A percentile compares a stretch with the other conserved stretches of the same genome.
These are phyloP conservation scores for Saururus chinensis DNA, from an alignment of 164 flowering plant genomes.

Conservation along the genomic window DNA sequence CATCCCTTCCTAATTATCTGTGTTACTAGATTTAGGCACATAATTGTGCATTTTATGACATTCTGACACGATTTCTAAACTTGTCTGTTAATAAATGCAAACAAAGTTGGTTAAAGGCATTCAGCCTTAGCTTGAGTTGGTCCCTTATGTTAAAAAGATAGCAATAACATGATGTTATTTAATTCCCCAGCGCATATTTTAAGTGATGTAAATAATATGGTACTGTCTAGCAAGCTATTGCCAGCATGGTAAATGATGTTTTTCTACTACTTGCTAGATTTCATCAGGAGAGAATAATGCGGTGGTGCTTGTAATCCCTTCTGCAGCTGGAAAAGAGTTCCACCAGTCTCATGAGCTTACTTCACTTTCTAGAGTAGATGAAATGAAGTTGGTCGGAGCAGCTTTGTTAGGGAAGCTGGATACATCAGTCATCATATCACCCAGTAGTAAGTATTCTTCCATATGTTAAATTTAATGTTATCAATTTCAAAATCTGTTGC, in stretches of 20 bases:
- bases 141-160: too few relatives aligned
- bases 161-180: too few relatives aligned
- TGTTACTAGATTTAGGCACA: neutral
- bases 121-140: too few relatives aligned
- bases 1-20: conserved; percentile 1
- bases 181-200: neutral
- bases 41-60: neutral
- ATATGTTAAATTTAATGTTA: neutral
- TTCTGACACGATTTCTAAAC: neutral
- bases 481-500: neutral
- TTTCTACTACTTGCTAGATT: neutral
- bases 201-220: conserved; percentile 1
- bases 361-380: conserved; percentile 45
- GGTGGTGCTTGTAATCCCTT: conserved; percentile 47
- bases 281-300: conserved; percentile 20
- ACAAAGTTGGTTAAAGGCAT: too few relatives aligned
- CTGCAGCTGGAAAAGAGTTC: conserved; percentile 23
- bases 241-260: too few relatives aligned
- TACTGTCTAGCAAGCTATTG: neutral
- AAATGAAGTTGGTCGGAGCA: conserved; percentile 48
- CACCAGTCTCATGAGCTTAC: conserved; percentile 20
- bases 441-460: conserved; percentile 46
- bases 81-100: conserved; percentile 33
- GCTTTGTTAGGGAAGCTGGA: conserved; percentile 58
- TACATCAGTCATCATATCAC: conserved; percentile 33